Conservation (phyloP, 495 filamentous ascomycete species). For the Xylaria intraflava region DNA sequence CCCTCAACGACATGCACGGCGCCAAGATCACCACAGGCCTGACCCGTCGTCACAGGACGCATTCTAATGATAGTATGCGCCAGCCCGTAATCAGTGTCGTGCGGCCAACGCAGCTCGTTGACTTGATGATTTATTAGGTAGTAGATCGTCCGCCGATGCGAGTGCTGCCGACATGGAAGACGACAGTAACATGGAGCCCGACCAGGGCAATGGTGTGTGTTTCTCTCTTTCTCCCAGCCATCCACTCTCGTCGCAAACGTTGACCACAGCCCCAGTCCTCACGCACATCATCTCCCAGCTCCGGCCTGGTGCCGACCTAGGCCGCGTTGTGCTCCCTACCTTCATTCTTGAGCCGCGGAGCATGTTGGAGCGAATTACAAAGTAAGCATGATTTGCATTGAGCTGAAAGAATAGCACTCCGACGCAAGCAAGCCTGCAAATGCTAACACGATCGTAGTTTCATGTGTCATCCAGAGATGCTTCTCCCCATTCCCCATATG, state of each 20-base stretch:
- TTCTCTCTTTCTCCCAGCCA: constrained; percentile 17
- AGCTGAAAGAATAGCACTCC: not conserved
- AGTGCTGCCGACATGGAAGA: constrained; percentile 48
- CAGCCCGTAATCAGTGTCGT: not conserved
- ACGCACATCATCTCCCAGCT: constrained; percentile 96
- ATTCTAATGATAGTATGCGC: constrained; percentile 28
- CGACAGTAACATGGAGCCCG: constrained; percentile 68
- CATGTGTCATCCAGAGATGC: constrained; percentile 97
- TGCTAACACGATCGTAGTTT: constrained; percentile 56
- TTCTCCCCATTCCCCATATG: constrained; percentile 77
- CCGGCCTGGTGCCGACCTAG: constrained; percentile 89
- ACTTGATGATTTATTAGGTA: constrained; percentile 30
- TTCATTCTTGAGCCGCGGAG: constrained; percentile 97
- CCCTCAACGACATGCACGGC: constrained; percentile 18
- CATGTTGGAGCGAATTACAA: constrained; percentile 98
- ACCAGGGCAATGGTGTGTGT: constrained; percentile 62
- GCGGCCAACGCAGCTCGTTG: not conserved
- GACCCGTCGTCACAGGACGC: constrained; percentile 22
- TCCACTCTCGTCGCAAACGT: constrained; percentile 2
- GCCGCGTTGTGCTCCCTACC: constrained; percentile 87
- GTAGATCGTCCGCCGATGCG: constrained; percentile 42
- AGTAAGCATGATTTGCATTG: constrained; percentile 47
- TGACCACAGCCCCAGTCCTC: constrained; percentile 52
- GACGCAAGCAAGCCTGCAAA: not conserved
- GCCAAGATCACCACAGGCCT: constrained; percentile 23